Base-by-base conservation (phyloP, 331 rosid genomes). In the Quercus lobata region DNA sequence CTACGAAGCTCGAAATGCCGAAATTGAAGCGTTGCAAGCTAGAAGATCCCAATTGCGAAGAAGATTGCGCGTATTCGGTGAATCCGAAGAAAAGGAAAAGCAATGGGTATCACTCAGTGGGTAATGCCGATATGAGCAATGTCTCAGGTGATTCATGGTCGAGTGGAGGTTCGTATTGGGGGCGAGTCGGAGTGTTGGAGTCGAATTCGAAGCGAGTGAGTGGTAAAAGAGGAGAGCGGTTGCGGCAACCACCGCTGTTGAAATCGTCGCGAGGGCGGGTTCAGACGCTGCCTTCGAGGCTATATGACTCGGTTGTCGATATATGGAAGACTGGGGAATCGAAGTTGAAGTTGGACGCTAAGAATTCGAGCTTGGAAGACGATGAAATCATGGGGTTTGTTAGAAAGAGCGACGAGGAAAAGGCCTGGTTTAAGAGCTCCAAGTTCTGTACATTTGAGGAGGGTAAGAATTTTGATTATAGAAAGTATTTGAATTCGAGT, bases 11-110 rank as follows among this genome's bases (percentile, higher is more conserved):
- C 32, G 97, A 93, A 85, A 88, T 91, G 91, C 97, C 97, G 86
- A 96, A 90, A 74, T 68, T 93, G 65, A 96, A 96, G 70, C 90
- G 97, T 21, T 93, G 98, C 82, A 84, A 86, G 85, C 83, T 91
- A 69, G 97, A 93, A 49, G 90, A 84, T 70, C 72, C 79, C 2
- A 90, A 82, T 79, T 82, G 84, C 8, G 88, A 84, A 22, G 22
- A 9, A 52, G 89, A 83, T 41, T 79, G 56, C 72, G 84, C 57
- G 29, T 83, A 35, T 76, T 76, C 85, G 41, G 86, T 62, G 82
- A 78, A 60, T 83, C 75, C 83, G 53, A 91, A 93, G 90, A 91
- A 89, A 92, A 87, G 72, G 78, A 86, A 73, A 62, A 78, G 75
- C 65, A 86, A 76, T 76, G 93, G 82, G 58, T 84, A 44, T 75